phyloP scores from a whole-genome alignment of 192 early-diverging fungal species.

The Piromyces sp. region DNA sequence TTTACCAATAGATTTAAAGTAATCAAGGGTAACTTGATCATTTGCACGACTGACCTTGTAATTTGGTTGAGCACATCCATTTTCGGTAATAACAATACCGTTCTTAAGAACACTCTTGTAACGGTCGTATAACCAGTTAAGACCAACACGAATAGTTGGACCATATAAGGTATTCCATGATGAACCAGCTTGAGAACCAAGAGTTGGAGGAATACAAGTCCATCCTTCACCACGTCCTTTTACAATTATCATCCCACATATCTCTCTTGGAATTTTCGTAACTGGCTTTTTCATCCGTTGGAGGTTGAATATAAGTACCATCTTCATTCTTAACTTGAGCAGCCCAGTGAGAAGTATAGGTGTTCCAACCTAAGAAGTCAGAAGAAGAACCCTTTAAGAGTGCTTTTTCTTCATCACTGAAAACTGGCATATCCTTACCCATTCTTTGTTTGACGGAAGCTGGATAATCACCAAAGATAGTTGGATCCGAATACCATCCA shows the following conservation, averaged over 20 bases:
- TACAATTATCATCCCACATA: background rate
- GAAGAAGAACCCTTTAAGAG: slow-evolving; percentile 10
- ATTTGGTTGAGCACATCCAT: background rate
- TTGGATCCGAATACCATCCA: slow-evolving; percentile 22
- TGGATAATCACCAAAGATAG: slow-evolving; percentile 16
- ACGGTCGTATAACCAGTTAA: background rate
- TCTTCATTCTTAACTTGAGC: background rate
- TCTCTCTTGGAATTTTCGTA: background rate
- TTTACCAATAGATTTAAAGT: no score
- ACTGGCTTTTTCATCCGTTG: background rate
- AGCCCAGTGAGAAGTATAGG: slow-evolving; percentile 13
- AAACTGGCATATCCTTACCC: slow-evolving; percentile 9
- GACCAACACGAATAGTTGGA: background rate
- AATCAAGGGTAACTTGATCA: no score
- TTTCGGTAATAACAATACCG: background rate
- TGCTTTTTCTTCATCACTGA: slow-evolving; percentile 10
- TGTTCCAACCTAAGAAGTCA: slow-evolving; percentile 23
- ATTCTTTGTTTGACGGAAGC: slow-evolving; percentile 4
- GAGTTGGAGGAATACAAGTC: background rate
- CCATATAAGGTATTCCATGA: background rate
- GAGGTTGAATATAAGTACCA: background rate
- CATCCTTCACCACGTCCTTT: background rate
- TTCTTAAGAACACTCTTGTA: background rate
- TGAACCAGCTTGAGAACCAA: background rate
- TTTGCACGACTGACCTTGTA: background rate